Evolutionary conservation across 169 alveolate species (phyloP).

Genomic region (Fabrea salina): DNA sequence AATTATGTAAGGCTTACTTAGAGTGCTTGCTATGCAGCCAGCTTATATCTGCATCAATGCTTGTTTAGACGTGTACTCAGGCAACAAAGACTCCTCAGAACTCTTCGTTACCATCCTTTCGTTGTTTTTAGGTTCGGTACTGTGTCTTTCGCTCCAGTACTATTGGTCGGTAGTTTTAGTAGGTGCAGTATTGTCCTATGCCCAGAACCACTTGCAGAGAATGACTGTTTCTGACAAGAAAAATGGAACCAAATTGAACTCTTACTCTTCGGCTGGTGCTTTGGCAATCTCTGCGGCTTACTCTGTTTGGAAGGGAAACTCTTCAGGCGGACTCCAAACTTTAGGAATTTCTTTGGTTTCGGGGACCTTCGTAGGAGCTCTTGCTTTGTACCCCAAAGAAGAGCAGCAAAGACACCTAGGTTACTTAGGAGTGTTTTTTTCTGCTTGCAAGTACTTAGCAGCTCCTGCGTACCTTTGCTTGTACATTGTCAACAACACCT

Average conservation of each 20-base stretch:
- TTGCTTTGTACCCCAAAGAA: not conserved
- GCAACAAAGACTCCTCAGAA: not conserved
- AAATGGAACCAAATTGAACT: not conserved
- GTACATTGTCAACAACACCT: not conserved
- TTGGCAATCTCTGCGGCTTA: not conserved
- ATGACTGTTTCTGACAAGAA: not conserved
- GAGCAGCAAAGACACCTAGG: not conserved
- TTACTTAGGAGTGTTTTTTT: not conserved
- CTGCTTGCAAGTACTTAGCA: not conserved
- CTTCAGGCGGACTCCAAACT: not conserved
- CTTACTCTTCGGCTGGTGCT: not conserved
- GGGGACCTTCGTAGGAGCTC: not conserved
- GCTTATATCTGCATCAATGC: not conserved
- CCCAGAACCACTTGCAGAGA: not conserved
- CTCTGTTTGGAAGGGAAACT: not conserved
- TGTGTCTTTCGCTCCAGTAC: conserved; percentile 5
- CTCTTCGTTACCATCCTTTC: not conserved
- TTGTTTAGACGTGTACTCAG: not conserved
- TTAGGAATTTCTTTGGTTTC: not conserved
- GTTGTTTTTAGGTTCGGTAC: not conserved
- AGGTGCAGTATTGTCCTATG: not conserved
- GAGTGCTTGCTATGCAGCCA: not conserved
- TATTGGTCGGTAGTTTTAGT: not conserved
- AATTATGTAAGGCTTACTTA: conserved; percentile 1
- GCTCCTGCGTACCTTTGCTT: not conserved